A percentile compares a stretch with the other conserved stretches of the same genome.
phyloP scores from a whole-genome alignment of 2,329 filamentous ascomycete genomes.

The Verticillium isaacii region DNA sequence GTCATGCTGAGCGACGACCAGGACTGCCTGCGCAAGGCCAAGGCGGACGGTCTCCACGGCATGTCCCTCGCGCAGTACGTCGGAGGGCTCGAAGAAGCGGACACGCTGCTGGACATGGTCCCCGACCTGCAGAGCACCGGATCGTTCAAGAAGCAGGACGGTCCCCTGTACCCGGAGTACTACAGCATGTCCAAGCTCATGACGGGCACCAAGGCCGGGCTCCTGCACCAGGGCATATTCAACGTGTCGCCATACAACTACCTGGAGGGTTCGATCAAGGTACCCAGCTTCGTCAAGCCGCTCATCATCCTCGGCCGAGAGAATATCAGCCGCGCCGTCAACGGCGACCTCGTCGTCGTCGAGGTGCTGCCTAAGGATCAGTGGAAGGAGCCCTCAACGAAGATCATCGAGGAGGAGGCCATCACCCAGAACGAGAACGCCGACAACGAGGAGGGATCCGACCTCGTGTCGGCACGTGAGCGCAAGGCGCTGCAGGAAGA shows the following conservation, averaged over 20 bases:
- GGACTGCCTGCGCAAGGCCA: constrained; percentile 79
- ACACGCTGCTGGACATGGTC: constrained; percentile 89
- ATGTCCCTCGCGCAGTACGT: constrained; percentile 73
- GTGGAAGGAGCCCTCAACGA: constrained; percentile 94
- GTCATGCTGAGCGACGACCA: constrained; percentile 94
- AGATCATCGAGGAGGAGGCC: constrained; percentile 90
- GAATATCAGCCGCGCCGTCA: constrained; percentile 91
- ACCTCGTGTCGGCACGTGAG: constrained; percentile 85
- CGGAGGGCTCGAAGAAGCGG: constrained; percentile 74
- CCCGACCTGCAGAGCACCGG: constrained; percentile 69
- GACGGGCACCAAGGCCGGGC: constrained; percentile 84
- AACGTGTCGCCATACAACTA: constrained; percentile 98
- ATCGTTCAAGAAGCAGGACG: constrained; percentile 55
- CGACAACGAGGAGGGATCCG: constrained; percentile 68
- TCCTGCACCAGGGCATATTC: constrained; percentile 90
- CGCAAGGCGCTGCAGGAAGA: constrained; percentile 84
- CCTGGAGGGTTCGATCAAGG: constrained; percentile 85
- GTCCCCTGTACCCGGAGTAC: constrained; percentile 85
- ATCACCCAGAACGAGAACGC: constrained; percentile 92
- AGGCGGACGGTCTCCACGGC: constrained; percentile 66
- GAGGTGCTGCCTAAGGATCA: constrained; percentile 91
- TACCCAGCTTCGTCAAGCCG: constrained; percentile 83
- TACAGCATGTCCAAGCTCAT: constrained; percentile 86
- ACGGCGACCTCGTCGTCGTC: constrained; percentile 88
- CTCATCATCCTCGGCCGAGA: constrained; percentile 86